Conservation (phyloP, 2,329 filamentous ascomycete species). For the Fusarium napiforme region DNA sequence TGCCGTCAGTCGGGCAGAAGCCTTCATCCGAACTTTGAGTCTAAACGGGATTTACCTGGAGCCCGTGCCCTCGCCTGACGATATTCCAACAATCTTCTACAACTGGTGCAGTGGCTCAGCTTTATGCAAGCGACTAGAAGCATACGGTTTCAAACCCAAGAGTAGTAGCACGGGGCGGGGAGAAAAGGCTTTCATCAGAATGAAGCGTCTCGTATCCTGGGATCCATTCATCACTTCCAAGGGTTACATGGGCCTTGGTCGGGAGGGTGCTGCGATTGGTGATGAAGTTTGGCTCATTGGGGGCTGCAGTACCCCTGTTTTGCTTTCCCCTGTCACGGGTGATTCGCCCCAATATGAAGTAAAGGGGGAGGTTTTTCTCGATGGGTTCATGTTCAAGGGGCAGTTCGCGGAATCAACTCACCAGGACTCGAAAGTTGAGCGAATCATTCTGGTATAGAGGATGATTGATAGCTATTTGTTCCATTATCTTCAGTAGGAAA, state of each 20-base stretch:
- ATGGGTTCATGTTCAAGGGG: background rate
- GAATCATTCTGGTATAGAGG: background rate
- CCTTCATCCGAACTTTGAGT: background rate
- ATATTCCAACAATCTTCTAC: background rate
- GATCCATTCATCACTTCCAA: background rate
- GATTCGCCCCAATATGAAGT: background rate
- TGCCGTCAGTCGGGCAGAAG: background rate
- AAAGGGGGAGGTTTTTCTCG: background rate
- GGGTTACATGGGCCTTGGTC: background rate
- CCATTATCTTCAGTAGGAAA: too few species aligned
- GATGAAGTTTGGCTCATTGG: background rate
- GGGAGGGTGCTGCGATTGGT: background rate
- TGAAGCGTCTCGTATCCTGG: background rate
- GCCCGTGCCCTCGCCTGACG: background rate
- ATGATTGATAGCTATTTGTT: background rate
- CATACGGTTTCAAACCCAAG: background rate
- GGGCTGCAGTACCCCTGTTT: background rate
- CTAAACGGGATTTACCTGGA: background rate
- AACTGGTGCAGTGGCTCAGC: background rate
- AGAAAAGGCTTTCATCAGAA: background rate
- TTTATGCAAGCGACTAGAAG: background rate
- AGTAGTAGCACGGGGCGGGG: background rate
- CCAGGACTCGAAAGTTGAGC: background rate
- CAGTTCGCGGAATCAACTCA: background rate
- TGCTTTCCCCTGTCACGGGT: background rate